phyloP scores from a whole-genome alignment of 2,329 filamentous ascomycete species.

The Neurospora crassa region DNA sequence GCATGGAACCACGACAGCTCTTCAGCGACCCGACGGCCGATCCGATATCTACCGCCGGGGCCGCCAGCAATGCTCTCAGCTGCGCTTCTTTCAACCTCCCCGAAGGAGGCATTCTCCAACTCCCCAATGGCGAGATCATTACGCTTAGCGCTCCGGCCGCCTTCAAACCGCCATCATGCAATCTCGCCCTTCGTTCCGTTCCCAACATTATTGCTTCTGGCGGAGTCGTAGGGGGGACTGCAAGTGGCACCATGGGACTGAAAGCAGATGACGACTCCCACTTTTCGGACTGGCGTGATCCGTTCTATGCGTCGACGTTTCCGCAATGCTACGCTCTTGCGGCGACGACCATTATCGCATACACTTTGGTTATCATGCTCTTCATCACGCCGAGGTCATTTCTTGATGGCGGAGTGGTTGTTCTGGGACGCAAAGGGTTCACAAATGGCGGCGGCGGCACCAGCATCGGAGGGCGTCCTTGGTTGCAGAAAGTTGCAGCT shows the following conservation, averaged over 20 bases:
- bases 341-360: conserved; percentile 81
- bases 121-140: conserved; percentile 36
- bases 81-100: conserved; percentile 18
- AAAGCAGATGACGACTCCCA: conserved; percentile 23
- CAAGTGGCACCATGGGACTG: conserved; percentile 12
- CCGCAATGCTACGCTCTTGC: conserved; percentile 90
- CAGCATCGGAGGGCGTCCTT: conserved; percentile 82
- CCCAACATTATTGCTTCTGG: conserved; percentile 33
- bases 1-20: conserved; percentile 19
- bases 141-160: conserved; percentile 50
- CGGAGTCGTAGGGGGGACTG: conserved; percentile 23
- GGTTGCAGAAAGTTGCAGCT: conserved; percentile 78
- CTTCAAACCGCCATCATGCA: conserved; percentile 47
- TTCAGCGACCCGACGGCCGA: conserved; percentile 10
- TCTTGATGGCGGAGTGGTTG: conserved; percentile 74
- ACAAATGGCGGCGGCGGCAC: conserved; percentile 74
- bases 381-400: conserved; percentile 93
- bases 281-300: conserved; percentile 63
- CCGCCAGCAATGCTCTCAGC: conserved; percentile 10
- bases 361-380: conserved; percentile 87
- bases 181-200: conserved; percentile 24
- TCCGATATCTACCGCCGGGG: conserved; percentile 10
- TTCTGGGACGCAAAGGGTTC: conserved; percentile 72
- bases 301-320: conserved; percentile 89
- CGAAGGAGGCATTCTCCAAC: conserved; percentile 16